Evolutionary conservation across 1,284 basidiomycete genomes (phyloP), one percentile per base, ranked within the genome.

Genomic region (Moesziomyces antarcticus): DNA sequence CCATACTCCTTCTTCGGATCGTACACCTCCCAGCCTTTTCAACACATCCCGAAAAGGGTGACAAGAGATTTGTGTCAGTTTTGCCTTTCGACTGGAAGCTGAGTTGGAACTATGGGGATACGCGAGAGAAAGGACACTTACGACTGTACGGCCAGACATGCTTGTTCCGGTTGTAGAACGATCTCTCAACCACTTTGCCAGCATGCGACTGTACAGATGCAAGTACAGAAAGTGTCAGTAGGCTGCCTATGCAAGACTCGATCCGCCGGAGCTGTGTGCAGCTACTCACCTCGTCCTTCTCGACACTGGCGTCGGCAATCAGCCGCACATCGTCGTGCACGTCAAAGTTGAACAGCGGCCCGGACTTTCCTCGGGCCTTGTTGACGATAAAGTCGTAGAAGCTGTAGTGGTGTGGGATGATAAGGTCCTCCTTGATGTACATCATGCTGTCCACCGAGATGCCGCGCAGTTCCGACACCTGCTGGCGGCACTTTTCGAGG

Each of bases 311-410:
- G 82, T 99, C 97, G 18, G 93, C 90, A n/a, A 98, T 87, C 70
- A 99, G 85, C 5, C 97, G 92, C 11, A 99, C 92, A 83, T 99
- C 96, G 82, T 99, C 96, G 85, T 99, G 96, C 8, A 98, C 97
- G 84, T 99, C 97, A 84, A 99, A 99, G 85, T 93, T 97, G 87
- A 99, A 99, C 55, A 99, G 85, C 1, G 96, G 96, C 0, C 96
- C 97, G 0, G 94, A 97, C 85, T 99, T 99, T 21, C 97, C 97
- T 27, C 97, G 90, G 4, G 96, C 94, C 86, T 97, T 97, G 88
- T 97, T 97, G 75, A 98, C 88, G 79, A 99, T 97, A 77, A 99
- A 98, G 85, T 97, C 93, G 85, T 98, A 99, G 84, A 99, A 98
- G 3, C 94, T 97, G 85, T 97, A 90, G 84, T 99, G 96, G 92